Evolutionary conservation across 2,329 filamentous ascomycete genomes (phyloP), one percentile per base, ranked within the genome.

Genomic region (Teratosphaeria nubilosa): DNA sequence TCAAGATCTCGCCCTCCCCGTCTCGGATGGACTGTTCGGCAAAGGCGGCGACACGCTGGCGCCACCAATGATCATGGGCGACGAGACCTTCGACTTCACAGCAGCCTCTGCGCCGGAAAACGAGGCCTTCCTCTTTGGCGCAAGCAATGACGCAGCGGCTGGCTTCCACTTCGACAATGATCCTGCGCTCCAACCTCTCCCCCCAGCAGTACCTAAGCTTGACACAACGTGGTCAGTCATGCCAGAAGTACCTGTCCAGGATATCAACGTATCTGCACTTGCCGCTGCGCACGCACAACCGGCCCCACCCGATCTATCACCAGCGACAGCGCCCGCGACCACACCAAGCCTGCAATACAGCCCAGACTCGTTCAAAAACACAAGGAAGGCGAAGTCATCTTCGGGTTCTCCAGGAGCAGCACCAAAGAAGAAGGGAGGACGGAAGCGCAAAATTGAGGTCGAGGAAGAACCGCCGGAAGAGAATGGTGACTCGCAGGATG

Each of bases 401-500:
- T 56, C 59, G 5, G 52, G 61, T 34, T 69, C 69, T n/a, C 68
- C 70, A 7, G 56, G 60, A 45, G 56, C 61, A 13, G 58, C 57
- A 25, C 62, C 63, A 0, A 72, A 72, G 62, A 72, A 72, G 63
- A 65, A 65, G 48, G 69, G 66, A 16, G 70, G 70, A 50, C 62
- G 71, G 22, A 72, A 72, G 62, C 66, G 70, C 34, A 72, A 72
- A 61, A 68, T 65, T 2, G 70, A 71, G 56, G 61, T 65, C 5
- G 62, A 61, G 27, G 78, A 58, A 14, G 63, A 68, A 34, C 51
- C 58, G 30, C 61, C 60, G n/a, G 78, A 83, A 2, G 82, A 78
- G 65, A 85, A 80, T 67, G 65, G 65, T 13, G 66, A 67, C 22
- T 64, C 60, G 24, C 57, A 63, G 51, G 69, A 70, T 27, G 67